Percentiles rank a stretch among this genome's conserved stretches.
These are phyloP conservation scores for Alternaria viburni DNA, from an alignment of 2,329 filamentous ascomycete genomes.

Conservation along the genomic window DNA sequence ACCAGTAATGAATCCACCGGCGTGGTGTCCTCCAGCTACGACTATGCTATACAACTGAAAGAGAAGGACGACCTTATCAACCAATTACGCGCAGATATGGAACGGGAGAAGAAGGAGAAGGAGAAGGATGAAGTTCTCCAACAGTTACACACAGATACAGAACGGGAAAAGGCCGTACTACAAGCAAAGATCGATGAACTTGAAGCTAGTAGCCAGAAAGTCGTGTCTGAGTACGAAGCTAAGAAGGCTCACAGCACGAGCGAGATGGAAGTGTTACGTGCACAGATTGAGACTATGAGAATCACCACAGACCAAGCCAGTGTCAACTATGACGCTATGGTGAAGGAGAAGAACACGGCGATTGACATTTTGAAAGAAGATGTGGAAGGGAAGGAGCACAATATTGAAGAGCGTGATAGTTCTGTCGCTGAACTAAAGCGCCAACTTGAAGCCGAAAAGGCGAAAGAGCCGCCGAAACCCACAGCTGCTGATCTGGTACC, in stretches of 20 bases:
- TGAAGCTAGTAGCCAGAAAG: constrained; percentile 16
- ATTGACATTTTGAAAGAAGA: constrained; percentile 45
- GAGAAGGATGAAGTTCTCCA: constrained; percentile 37
- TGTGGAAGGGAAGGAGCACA: constrained; percentile 34
- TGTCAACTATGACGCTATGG: constrained; percentile 25
- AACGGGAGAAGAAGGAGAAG: constrained; percentile 26
- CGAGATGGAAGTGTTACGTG: constrained; percentile 23
- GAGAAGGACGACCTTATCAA: constrained; percentile 38
- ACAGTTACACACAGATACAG: constrained; percentile 27
- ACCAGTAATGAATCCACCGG: not conserved
- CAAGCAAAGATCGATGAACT: constrained; percentile 13
- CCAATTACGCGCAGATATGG: constrained; percentile 25
- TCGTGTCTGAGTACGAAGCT: constrained; percentile 25
- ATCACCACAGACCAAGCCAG: constrained; percentile 28
- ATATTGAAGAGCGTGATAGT: constrained; percentile 7
- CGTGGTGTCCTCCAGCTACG: not conserved
- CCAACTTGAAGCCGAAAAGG: constrained; percentile 31
- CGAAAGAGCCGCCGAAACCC: constrained; percentile 28
- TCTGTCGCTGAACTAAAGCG: constrained; percentile 5
- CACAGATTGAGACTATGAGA: constrained; percentile 29
- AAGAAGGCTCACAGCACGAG: constrained; percentile 23
- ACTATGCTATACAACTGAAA: constrained; percentile 33
- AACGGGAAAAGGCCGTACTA: constrained; percentile 22
- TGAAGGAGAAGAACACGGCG: constrained; percentile 36
- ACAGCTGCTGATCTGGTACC: constrained; percentile 51